Percentiles rank a stretch among this genome's conserved stretches.
These are phyloP conservation scores for Trichophyton schoenleinii DNA, from an alignment of 2,329 filamentous ascomycete species.

Conservation along the genomic window DNA sequence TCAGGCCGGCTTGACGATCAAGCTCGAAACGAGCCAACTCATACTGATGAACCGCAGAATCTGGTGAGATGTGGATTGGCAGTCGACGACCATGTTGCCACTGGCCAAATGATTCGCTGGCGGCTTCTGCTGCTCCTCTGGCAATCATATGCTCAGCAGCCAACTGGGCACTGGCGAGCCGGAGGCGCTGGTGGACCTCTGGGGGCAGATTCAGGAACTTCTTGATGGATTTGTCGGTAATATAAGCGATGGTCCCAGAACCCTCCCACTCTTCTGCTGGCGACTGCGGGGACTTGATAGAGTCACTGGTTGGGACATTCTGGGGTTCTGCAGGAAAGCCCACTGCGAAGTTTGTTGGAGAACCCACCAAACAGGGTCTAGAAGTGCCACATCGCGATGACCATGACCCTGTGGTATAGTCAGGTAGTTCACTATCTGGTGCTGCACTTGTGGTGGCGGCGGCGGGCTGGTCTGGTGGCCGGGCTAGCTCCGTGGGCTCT, in stretches of 20 bases:
- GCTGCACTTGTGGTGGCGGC: neutral
- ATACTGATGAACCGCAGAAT: conserved; percentile 9
- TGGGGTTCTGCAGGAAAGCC: too few relatives aligned
- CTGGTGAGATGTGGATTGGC: neutral
- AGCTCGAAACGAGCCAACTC: conserved; percentile 10
- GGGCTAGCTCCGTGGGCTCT: too few relatives aligned
- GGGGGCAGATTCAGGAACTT: conserved; percentile 10
- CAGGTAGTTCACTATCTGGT: neutral
- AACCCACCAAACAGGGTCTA: too few relatives aligned
- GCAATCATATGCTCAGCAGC: conserved; percentile 6
- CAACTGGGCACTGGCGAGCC: conserved; percentile 11
- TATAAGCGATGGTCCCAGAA: conserved; percentile 7
- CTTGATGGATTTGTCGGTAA: conserved; percentile 4
- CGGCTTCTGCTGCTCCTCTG: neutral
- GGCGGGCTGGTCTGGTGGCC: neutral
- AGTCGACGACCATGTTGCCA: neutral
- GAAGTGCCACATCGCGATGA: neutral
- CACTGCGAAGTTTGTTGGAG: too few relatives aligned
- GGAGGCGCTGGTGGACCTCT: conserved; percentile 11
- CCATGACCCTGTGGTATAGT: neutral
- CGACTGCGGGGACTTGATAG: too few relatives aligned
- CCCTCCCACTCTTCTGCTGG: conserved; percentile 4
- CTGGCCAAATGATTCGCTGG: neutral
- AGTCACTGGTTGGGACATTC: neutral
- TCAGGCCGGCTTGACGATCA: neutral